Percentiles rank a stretch among this genome's conserved stretches.
phyloP scores from a whole-genome alignment of 2,329 filamentous ascomycete genomes.

The Didymella keratinophila region DNA sequence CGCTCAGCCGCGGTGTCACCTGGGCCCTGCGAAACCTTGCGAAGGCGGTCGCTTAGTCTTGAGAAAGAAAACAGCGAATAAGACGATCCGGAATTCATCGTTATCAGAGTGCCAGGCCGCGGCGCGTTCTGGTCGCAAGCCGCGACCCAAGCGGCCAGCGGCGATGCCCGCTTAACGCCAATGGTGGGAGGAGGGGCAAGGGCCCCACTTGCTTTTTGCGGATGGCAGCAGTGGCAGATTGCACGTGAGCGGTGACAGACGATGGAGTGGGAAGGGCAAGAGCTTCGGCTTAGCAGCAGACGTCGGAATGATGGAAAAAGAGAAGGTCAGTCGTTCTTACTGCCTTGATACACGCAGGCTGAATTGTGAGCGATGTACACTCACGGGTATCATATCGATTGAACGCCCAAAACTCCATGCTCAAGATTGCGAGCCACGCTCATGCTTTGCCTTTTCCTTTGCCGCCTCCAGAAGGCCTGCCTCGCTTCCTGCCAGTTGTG shows the following conservation, averaged over 20 bases:
- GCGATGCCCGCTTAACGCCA: no score
- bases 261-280: not conserved
- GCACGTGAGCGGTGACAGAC: slow-evolving; percentile 11
- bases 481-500: slow-evolving; percentile 26
- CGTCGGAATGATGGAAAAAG: not conserved
- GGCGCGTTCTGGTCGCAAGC: slow-evolving; percentile 23
- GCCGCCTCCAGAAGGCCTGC: slow-evolving; percentile 32
- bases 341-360: not conserved
- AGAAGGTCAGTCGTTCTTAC: not conserved
- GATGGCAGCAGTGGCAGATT: not conserved
- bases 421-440: not conserved
- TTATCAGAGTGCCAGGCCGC: slow-evolving; percentile 16
- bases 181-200: slow-evolving; percentile 16
- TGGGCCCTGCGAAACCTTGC: slow-evolving; percentile 13
- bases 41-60: slow-evolving; percentile 11
- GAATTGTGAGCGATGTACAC: not conserved
- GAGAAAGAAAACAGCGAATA: slow-evolving; percentile 26
- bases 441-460: slow-evolving; percentile 33
- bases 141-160: no score
- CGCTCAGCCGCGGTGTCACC: not conserved
- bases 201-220: slow-evolving; percentile 16
- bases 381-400: slow-evolving; percentile 14
- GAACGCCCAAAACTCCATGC: slow-evolving; percentile 6
- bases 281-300: not conserved
- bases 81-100: slow-evolving; percentile 22